phyloP scores from a whole-genome alignment of 139 green algal genomes.

The Deuterostichococcus epilithicus region DNA sequence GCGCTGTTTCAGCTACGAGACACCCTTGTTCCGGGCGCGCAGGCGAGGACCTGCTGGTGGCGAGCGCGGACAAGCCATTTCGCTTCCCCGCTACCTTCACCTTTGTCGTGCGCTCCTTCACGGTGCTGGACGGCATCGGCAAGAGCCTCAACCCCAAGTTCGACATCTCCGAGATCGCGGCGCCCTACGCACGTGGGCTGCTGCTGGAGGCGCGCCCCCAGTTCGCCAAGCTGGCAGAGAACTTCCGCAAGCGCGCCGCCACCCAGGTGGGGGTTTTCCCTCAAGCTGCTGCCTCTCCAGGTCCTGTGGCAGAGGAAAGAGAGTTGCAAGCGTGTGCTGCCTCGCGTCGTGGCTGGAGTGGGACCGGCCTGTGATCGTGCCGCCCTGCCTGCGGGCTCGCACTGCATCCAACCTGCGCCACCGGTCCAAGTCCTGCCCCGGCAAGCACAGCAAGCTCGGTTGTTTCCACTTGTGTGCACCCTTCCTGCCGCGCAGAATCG shows the following conservation, averaged over 20 bases:
- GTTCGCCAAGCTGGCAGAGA: conserved; percentile 46
- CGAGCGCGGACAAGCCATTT: conserved; percentile 95
- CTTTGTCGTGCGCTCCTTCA: conserved; percentile 88
- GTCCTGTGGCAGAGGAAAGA: no score
- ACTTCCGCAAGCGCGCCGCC: conserved; percentile 53
- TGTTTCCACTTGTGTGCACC: no score
- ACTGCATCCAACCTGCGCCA: no score
- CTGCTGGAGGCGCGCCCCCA: conserved; percentile 64
- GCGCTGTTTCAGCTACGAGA: no score
- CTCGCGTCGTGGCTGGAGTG: no score
- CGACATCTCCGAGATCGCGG: conserved; percentile 96
- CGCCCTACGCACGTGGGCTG: conserved; percentile 89
- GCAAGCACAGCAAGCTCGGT: no score
- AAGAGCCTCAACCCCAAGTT: conserved; percentile 93
- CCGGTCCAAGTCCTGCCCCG: no score
- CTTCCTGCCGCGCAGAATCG: conserved; percentile 61
- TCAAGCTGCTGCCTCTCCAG: background rate
- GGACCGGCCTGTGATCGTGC: no score
- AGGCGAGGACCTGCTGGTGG: conserved; percentile 93
- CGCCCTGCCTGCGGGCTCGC: no score
- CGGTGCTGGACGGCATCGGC: conserved; percentile 96
- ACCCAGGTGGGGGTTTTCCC: conserved; percentile 19
- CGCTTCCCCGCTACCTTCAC: conserved; percentile 98
- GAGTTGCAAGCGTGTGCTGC: no score
- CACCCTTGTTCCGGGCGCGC: background rate